These are phyloP conservation scores for Nothopassalora personata DNA, from an alignment of 2,329 filamentous ascomycete genomes.

Conservation along the genomic window DNA sequence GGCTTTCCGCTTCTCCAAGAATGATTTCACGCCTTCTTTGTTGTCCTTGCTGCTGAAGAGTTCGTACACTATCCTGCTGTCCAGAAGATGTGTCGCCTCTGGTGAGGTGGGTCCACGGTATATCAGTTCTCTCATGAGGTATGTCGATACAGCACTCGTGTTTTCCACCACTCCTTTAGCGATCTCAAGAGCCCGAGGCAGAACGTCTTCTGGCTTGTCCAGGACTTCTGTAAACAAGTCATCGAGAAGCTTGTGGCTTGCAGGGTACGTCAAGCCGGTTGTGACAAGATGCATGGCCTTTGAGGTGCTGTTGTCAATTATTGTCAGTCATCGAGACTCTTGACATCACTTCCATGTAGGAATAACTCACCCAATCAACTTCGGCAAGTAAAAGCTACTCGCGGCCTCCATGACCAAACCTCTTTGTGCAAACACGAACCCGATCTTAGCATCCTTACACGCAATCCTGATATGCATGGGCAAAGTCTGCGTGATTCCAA, in stretches of 20 bases:
- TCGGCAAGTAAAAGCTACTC: slow-evolving; percentile 65
- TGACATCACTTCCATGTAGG: not conserved
- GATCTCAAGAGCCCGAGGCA: slow-evolving; percentile 60
- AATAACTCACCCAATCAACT: slow-evolving; percentile 53
- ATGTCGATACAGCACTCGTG: slow-evolving; percentile 58
- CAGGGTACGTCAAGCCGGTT: slow-evolving; percentile 57
- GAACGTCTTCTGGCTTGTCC: slow-evolving; percentile 53
- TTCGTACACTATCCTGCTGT: slow-evolving; percentile 60
- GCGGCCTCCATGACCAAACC: slow-evolving; percentile 69
- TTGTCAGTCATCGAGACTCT: not conserved
- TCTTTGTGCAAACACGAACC: slow-evolving; percentile 67
- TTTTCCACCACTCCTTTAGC: slow-evolving; percentile 63
- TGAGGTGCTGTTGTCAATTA: slow-evolving; percentile 34
- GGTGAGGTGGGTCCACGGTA: slow-evolving; percentile 54
- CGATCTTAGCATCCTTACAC: slow-evolving; percentile 58
- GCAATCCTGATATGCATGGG: slow-evolving; percentile 52
- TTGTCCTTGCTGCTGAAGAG: slow-evolving; percentile 58
- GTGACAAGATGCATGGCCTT: slow-evolving; percentile 62
- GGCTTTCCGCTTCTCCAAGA: slow-evolving; percentile 62
- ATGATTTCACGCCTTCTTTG: slow-evolving; percentile 62
- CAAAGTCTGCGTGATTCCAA: slow-evolving; percentile 56
- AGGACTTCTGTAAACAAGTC: slow-evolving; percentile 63
- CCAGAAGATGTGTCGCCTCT: slow-evolving; percentile 66
- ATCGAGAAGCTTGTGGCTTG: slow-evolving; percentile 44
- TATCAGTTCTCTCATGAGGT: slow-evolving; percentile 68